Base-by-base conservation (phyloP, 2,329 filamentous ascomycete genomes). In the Colletotrichum aenigma region DNA sequence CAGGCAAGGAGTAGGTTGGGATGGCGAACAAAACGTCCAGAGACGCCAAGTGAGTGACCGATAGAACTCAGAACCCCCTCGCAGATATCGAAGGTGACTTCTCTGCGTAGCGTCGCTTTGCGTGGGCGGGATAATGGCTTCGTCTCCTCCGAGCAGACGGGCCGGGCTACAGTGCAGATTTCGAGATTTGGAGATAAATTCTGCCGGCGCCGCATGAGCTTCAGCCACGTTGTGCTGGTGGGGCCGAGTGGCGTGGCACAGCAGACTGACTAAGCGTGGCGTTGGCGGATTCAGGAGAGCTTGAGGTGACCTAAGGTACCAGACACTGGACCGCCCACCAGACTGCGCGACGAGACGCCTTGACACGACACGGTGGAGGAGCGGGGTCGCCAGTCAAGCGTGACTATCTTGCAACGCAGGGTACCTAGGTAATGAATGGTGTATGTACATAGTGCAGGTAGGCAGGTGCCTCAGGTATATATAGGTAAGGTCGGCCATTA, bases 181-280 rank as follows among this genome's bases (percentile, higher is more conserved):
- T 75, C 70, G 70, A 74, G 70, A 38, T 68, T 58, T 48, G 38
- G 73, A 75, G 68, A 75, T 65, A 75, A 66, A 72, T 75, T 75
- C 55, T 72, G 68, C 72, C 36, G 62, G n/a, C 36, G 62, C 62
- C 62, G 36, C 21, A 34, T 10, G 8, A 32, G 43, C 66, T 56
- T 26, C 56, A 70, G 71, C 71, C 71, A 74, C 71, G 52, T 26
- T n/a, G 34, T 48, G 16, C n/a, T 10, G 56, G 13, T 30, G 24
- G 16, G 38, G 38, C 38, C 36, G 38, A 10, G 9, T 12, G 8
- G 18, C 18, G 38, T 43, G 38, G 38, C 36, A 18, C 16, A 43
- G 36, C 16, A 43, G 38, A 43, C 38, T 43, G 38, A 43, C 38
- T 43, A 43, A 43, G 18, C 18, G 38, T n/a, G 38, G 38, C 38